A percentile compares a stretch with the other conserved stretches of the same genome.
phyloP scores from a whole-genome alignment of 768 basidiomycete species.

The Tulasnella sp. region DNA sequence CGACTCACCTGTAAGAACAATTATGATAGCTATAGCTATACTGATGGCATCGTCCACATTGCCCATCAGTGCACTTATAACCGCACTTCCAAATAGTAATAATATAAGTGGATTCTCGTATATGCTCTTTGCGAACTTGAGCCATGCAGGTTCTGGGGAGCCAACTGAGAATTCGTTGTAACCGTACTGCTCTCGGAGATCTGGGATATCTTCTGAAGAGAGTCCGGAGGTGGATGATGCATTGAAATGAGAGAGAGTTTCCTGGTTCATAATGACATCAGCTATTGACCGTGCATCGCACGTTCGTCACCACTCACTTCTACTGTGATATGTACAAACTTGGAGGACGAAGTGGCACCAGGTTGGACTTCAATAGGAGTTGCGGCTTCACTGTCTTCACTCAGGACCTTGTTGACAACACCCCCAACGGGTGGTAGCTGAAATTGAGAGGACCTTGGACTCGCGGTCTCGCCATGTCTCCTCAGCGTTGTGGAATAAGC shows the following conservation, averaged over 20 bases:
- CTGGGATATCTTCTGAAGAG: slow-evolving; percentile 44
- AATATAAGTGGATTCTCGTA: slow-evolving; percentile 90
- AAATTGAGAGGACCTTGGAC: slow-evolving; percentile 25
- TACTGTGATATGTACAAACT: slow-evolving; percentile 12
- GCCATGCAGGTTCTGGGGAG: slow-evolving; percentile 58
- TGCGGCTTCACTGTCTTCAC: too few relatives aligned
- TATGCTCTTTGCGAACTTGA: slow-evolving; percentile 89
- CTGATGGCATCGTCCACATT: slow-evolving; percentile 88
- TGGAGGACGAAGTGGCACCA: slow-evolving; percentile 5
- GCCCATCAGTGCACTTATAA: slow-evolving; percentile 83
- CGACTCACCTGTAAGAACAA: slow-evolving; percentile 74
- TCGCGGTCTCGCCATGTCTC: slow-evolving; percentile 40
- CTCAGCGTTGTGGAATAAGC: slow-evolving; percentile 72
- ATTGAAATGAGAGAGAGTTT: slow-evolving; percentile 56
- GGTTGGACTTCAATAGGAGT: too few relatives aligned
- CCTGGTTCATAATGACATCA: slow-evolving; percentile 42
- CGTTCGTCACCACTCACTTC: slow-evolving; percentile 7
- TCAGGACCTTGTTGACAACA: slow-evolving; percentile 37
- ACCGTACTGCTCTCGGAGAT: slow-evolving; percentile 54
- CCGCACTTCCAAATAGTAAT: slow-evolving; percentile 76
- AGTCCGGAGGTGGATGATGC: slow-evolving; percentile 55
- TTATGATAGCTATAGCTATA: slow-evolving; percentile 80
- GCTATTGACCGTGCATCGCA: background rate
- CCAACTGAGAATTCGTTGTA: slow-evolving; percentile 91
- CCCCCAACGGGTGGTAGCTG: slow-evolving; percentile 25